phyloP scores from a whole-genome alignment of 2,329 filamentous ascomycete genomes.

The Aspergillus proliferans region DNA sequence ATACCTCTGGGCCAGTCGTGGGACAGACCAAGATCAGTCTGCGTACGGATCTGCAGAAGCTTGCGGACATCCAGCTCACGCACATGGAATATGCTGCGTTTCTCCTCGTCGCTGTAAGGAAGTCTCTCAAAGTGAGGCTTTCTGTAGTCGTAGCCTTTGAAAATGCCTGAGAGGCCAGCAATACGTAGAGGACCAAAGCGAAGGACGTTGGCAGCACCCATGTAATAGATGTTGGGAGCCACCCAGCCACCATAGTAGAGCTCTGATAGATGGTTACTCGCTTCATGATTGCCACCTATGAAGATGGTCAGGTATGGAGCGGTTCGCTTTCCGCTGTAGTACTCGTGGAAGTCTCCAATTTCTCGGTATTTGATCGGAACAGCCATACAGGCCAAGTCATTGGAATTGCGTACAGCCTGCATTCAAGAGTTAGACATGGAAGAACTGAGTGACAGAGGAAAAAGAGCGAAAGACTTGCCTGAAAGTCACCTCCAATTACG shows the following conservation, averaged over 20 bases:
- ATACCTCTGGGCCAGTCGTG: conserved; percentile 92
- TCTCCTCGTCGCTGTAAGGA: conserved; percentile 70
- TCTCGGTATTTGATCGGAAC: conserved; percentile 81
- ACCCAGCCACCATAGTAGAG: conserved; percentile 97
- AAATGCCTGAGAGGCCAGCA: conserved; percentile 86
- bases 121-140: conserved; percentile 79
- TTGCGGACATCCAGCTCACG: conserved; percentile 88
- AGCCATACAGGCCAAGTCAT: conserved; percentile 81
- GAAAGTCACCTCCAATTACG: conserved; percentile 95
- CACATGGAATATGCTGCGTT: conserved; percentile 81
- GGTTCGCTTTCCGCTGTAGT: conserved; percentile 71
- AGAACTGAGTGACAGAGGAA: background rate
- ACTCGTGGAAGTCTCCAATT: conserved; percentile 88
- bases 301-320: conserved; percentile 91
- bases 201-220: conserved; percentile 86
- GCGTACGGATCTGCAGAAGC: conserved; percentile 73
- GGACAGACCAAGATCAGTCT: conserved; percentile 84
- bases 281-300: conserved; percentile 92
- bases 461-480: conserved; percentile 46
- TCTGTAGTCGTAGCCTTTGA: conserved; percentile 83
- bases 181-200: conserved; percentile 79
- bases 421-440: conserved; percentile 1
- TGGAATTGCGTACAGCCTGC: conserved; percentile 77
- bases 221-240: conserved; percentile 93
- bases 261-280: conserved; percentile 82